phyloP scores from a whole-genome alignment of 345 rosid genomes.

The Lumnitzera racemosa region DNA sequence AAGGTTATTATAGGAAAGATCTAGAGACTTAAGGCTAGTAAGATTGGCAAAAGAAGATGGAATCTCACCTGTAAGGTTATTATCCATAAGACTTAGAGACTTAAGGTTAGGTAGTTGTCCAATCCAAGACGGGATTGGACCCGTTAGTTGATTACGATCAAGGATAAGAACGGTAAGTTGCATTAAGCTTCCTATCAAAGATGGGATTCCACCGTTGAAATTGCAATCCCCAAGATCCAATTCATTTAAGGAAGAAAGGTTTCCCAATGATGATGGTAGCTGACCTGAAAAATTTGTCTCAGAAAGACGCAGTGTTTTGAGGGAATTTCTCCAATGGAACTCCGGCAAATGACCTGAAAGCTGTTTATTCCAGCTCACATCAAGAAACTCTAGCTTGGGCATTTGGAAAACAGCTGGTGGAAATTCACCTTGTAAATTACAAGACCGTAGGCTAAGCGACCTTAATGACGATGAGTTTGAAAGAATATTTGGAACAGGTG shows the following conservation, averaged over 20 bases:
- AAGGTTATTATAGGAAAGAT: background rate
- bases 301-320: background rate
- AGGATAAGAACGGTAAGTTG: background rate
- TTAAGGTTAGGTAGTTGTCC: background rate
- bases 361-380: background rate
- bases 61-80: slow-evolving; percentile 3
- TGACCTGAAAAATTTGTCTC: background rate
- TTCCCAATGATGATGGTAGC: slow-evolving; percentile 7
- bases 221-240: background rate
- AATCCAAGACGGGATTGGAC: slow-evolving; percentile 1
- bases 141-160: background rate
- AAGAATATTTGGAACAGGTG: background rate
- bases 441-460: background rate
- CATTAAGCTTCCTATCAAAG: background rate
- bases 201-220: slow-evolving; percentile 4
- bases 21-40: no score
- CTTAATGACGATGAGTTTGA: slow-evolving; percentile 11
- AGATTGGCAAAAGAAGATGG: slow-evolving; percentile 7
- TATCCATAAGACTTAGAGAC: background rate
- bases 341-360: slow-evolving; percentile 12
- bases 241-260: slow-evolving; percentile 6
- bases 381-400: slow-evolving; percentile 9
- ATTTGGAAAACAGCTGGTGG: slow-evolving; percentile 8
- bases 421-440: slow-evolving; percentile 4
- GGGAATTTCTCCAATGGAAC: slow-evolving; percentile 5